Evolutionary conservation across 257 asterid genomes (phyloP).

Genomic region (Handroanthus guayacan): DNA sequence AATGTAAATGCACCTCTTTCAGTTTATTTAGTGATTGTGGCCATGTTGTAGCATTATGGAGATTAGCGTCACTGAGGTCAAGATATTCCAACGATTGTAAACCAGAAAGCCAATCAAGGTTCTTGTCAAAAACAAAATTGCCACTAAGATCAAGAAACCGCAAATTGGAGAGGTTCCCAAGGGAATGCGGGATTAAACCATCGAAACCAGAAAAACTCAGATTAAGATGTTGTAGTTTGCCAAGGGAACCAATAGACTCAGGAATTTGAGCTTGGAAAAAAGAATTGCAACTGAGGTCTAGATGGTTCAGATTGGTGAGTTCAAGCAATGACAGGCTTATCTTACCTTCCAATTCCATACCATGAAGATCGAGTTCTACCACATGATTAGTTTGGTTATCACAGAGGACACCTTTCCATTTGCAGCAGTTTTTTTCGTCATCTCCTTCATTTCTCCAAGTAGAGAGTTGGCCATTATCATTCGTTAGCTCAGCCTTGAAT

Average conservation of each 20-base stretch:
- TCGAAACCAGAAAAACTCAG: slow-evolving; percentile 25
- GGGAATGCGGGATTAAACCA: slow-evolving; percentile 33
- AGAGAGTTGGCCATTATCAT: slow-evolving; percentile 29
- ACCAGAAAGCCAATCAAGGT: slow-evolving; percentile 38
- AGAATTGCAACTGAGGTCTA: too few species aligned
- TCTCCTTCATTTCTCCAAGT: slow-evolving; percentile 24
- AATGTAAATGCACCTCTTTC: neutral
- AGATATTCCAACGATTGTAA: slow-evolving; percentile 32
- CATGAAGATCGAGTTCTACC: slow-evolving; percentile 38
- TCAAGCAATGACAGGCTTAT: slow-evolving; percentile 31
- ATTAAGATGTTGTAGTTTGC: slow-evolving; percentile 37
- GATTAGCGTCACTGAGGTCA: too few species aligned
- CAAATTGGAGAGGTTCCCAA: slow-evolving; percentile 41
- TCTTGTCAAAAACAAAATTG: neutral
- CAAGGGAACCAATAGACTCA: slow-evolving; percentile 29
- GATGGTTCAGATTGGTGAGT: slow-evolving; percentile 20
- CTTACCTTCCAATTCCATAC: slow-evolving; percentile 33
- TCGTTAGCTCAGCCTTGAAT: slow-evolving; percentile 34
- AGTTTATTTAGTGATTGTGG: too few species aligned
- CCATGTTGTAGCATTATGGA: too few species aligned
- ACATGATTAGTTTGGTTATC: slow-evolving; percentile 32
- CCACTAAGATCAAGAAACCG: slow-evolving; percentile 43
- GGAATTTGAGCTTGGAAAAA: slow-evolving; percentile 34
- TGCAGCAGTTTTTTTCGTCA: slow-evolving; percentile 38
- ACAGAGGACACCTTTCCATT: slow-evolving; percentile 43